These are phyloP conservation scores for Mucor mucedo DNA, from an alignment of 371 early-diverging fungal genomes.

Conservation along the genomic window DNA sequence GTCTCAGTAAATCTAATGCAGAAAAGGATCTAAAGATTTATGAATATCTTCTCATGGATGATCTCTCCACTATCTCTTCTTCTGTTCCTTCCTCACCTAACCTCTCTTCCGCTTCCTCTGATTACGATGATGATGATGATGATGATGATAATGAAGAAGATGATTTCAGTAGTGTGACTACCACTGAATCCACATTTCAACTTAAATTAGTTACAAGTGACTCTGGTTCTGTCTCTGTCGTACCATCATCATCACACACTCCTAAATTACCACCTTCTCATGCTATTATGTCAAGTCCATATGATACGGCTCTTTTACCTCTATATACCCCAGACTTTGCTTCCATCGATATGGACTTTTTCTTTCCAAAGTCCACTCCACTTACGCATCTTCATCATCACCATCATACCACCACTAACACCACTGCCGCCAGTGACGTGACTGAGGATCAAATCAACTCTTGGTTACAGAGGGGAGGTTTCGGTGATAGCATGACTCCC, in stretches of 20 bases:
- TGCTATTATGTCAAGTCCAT: constrained; percentile 3
- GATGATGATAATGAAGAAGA: constrained; percentile 20
- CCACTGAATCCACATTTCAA: constrained; percentile 13
- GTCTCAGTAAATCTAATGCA: constrained; percentile 20
- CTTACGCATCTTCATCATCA: neutral
- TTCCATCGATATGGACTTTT: constrained; percentile 16
- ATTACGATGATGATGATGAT: constrained; percentile 2
- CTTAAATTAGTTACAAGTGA: constrained; percentile 22
- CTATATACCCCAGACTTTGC: constrained; percentile 17
- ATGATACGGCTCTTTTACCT: constrained; percentile 5
- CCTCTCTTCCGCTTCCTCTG: neutral
- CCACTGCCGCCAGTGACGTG: constrained; percentile 9
- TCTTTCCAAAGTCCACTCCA: neutral
- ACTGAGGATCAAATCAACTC: constrained; percentile 37
- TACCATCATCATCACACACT: constrained; percentile 2
- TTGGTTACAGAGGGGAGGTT: constrained; percentile 35
- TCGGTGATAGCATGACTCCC: constrained; percentile 17
- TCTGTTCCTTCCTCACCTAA: neutral
- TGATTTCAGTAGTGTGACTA: constrained; percentile 27
- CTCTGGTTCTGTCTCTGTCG: constrained; percentile 23
- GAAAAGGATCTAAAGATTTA: constrained; percentile 27
- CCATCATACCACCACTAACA: neutral
- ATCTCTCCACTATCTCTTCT: constrained; percentile 1
- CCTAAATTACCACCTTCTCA: constrained; percentile 6
- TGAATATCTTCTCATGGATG: constrained; percentile 15